Conservation (phyloP, 345 rosid species). For the Microcos paniculata region DNA sequence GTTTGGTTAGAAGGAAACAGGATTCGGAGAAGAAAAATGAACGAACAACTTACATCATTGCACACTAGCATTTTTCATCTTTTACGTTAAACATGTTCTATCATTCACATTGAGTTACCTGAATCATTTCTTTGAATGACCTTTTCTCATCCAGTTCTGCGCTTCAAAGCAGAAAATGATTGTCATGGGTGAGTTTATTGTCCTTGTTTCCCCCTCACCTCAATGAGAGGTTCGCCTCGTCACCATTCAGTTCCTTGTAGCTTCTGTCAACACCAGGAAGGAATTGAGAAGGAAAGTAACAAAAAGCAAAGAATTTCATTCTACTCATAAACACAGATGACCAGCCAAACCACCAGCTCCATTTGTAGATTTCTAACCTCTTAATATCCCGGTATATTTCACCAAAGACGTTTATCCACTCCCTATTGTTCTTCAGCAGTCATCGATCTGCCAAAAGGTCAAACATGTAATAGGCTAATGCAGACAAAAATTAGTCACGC, state of each 20-base stretch:
- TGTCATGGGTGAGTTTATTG: neutral
- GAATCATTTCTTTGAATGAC: neutral
- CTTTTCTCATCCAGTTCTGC: neutral
- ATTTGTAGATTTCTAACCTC: neutral
- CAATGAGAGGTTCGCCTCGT: neutral
- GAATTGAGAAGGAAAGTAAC: neutral
- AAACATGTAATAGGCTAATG: too few species aligned
- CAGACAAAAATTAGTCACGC: too few species aligned
- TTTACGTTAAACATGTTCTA: too few species aligned
- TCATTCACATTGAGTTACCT: neutral
- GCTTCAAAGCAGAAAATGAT: neutral
- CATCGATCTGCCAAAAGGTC: neutral
- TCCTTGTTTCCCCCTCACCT: neutral
- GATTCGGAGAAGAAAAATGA: too few species aligned
- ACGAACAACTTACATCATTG: too few species aligned
- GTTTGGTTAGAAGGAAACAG: too few species aligned
- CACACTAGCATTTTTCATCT: too few species aligned
- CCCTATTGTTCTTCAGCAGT: neutral
- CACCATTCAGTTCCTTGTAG: neutral
- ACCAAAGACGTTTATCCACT: neutral
- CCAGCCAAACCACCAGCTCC: neutral
- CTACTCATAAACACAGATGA: neutral
- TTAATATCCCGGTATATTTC: neutral
- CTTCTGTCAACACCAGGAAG: neutral
- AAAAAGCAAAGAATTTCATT: neutral